Base-by-base conservation (phyloP, 2,329 filamentous ascomycete genomes). In the Paraphoma sp. region DNA sequence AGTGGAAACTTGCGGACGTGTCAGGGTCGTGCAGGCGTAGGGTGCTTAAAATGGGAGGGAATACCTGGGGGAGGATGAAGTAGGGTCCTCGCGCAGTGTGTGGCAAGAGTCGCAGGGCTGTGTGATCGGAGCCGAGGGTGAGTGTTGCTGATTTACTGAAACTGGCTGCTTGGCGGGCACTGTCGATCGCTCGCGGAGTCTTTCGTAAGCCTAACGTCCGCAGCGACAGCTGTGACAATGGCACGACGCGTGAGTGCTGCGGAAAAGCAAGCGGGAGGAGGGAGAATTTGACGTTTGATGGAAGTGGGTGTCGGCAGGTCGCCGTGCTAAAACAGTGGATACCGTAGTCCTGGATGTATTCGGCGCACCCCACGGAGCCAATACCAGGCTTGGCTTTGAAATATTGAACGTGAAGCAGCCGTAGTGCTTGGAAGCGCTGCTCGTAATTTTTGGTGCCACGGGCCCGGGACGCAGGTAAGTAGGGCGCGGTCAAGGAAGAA, bases 31-130 rank as follows among this genome's bases (percentile, higher is more conserved):
- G 56, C 49, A 48, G 51, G 50, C 55, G 57, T 59, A 54, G 54
- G 59, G 67, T 65, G 59, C 53, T 53, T 61, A 43, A 59, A 12
- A 14, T 58, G 58, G 63, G 60, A 60, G 67, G 64, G 66, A 62
- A 62, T 72, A 71, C 72, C 71, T 74, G 56, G 70, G 51, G 68
- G 62, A n/a, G 51, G 59, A 62, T 66, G 70, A 68, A 65, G 68
- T 65, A 67, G 59, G 70, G 70, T 70, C 62, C 64, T 63, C 70
- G 64, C 23, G 68, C 62, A 59, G 57, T 49, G 50, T 60, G 73
- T 76, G 74, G 73, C 74, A 62, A 73, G 57, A 63, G 64, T 14
- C 33, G 56, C 45, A 63, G 57, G 64, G 63, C 57, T 60, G 60
- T 60, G 60, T 63, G 59, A 60, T 65, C 33, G 63, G 57, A 60